phyloP scores from a whole-genome alignment of 176 grass and related monocot genomes.

The Cenchrus purpureus region DNA sequence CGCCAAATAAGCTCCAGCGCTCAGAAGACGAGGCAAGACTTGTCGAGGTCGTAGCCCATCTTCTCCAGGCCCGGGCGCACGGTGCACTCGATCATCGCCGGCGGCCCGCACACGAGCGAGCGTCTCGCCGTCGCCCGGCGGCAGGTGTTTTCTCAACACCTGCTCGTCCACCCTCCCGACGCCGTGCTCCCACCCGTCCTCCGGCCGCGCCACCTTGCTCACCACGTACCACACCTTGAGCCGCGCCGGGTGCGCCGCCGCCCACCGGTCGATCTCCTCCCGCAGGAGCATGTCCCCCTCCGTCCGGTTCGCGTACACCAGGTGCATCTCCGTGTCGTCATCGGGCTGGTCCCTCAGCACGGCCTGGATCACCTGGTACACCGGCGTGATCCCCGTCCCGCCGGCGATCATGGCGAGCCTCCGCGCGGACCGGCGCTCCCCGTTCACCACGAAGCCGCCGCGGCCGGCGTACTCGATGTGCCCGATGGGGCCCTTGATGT shows the following conservation, averaged over 20 bases:
- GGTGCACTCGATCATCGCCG: constrained; percentile 90
- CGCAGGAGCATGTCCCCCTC: constrained; percentile 86
- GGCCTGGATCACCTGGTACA: constrained; percentile 96
- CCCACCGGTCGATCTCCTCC: constrained; percentile 81
- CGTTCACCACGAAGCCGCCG: constrained; percentile 68
- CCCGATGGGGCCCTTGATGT: constrained; percentile 79
- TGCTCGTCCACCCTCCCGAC: constrained; percentile 70
- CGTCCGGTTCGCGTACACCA: constrained; percentile 87
- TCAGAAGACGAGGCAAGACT: constrained; percentile 36
- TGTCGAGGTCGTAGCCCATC: constrained; percentile 67
- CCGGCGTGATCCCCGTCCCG: constrained; percentile 87
- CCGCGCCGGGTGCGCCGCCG: constrained; percentile 55
- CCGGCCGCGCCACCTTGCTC: constrained; percentile 57
- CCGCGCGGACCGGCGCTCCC: constrained; percentile 57
- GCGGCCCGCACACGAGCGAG: constrained; percentile 82
- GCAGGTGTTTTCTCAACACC: constrained; percentile 64
- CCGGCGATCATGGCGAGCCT: constrained; percentile 83
- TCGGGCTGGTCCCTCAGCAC: constrained; percentile 81
- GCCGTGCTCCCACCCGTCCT: constrained; percentile 79
- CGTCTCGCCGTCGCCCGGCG: constrained; percentile 62
- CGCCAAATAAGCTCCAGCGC: not conserved
- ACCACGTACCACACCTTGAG: constrained; percentile 94
- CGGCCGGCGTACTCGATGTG: constrained; percentile 87
- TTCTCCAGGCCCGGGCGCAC: constrained; percentile 84
- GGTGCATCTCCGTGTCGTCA: constrained; percentile 81